Base-by-base conservation (phyloP, 2,329 filamentous ascomycete genomes). In the Boeremia lycopersici region DNA sequence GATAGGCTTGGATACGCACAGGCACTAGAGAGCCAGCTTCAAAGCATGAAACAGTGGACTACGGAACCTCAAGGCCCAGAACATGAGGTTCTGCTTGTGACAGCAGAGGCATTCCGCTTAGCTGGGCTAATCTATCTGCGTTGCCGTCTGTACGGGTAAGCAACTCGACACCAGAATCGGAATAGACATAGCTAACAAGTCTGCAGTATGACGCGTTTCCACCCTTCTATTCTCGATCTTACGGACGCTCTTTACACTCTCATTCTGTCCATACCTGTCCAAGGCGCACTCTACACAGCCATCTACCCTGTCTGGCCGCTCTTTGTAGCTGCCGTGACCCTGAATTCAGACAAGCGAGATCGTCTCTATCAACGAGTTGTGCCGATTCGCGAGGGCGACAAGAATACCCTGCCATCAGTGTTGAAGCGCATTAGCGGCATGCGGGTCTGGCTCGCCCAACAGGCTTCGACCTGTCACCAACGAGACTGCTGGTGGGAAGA, bases 401-500 rank as follows among this genome's bases (percentile, higher is more conserved):
- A 68, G 55, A 71, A 68, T 42, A 71, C 68, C 1, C 56, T 73
- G 19, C 63, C 67, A 4, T 61, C 67, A 5, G 69, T 73, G 19
- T 56, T 73, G 33, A 64, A 63, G 54, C 69, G 70, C 30, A 53
- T 73, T 6, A 70, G 66, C 12, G 65, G 68, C 15, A 42, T 71
- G 53, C 59, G 69, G 1, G 61, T 67, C 23, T 73, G 70, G 67
- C 63, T 73, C 17, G 69, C 66, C 1, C 65, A 63, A 6, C 69
- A 71, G 40, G 68, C 71, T n/a, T n/a, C 59, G 1, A 47, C 39
- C 1, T 59, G 57, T 19, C 62, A 60, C 23, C 56, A 57, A 26
- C 58, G 61, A 23, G 61, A 70, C 7, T 63, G 68, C 15, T 73
- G 70, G 70, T 72, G 70, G 70, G 69, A 72, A 23, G 69, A 72